These are phyloP conservation scores for Suhomyces bokatorum DNA, from an alignment of 1,139 yeast genomes.

Conservation along the genomic window DNA sequence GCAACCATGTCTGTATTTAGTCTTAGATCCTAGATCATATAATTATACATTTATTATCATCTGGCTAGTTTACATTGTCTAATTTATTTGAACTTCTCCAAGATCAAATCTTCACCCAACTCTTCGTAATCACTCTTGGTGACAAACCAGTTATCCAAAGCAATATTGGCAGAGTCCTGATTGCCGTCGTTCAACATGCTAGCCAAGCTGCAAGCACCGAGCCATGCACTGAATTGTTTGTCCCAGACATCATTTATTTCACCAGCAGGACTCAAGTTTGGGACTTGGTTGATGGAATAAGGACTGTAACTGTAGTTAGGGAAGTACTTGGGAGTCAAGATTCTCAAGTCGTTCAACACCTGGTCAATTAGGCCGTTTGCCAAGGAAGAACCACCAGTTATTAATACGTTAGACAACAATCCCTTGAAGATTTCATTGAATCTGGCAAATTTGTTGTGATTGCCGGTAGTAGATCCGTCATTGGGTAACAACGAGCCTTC, in stretches of 20 bases:
- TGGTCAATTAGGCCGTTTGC: constrained; percentile 63
- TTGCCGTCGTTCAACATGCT: constrained; percentile 48
- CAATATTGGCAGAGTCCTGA: constrained; percentile 41
- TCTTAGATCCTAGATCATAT: constrained; percentile 4
- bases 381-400: constrained; percentile 66
- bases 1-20: constrained; percentile 3
- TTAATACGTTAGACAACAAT: constrained; percentile 57
- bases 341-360: constrained; percentile 57
- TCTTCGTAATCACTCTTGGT: constrained; percentile 60
- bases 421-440: constrained; percentile 45
- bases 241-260: constrained; percentile 49
- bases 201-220: constrained; percentile 66
- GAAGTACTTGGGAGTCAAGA: constrained; percentile 44
- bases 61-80: constrained; percentile 8
- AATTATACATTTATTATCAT: constrained; percentile 11
- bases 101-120: constrained; percentile 56
- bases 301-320: constrained; percentile 50
- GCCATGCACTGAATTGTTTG: constrained; percentile 60
- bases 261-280: constrained; percentile 18
- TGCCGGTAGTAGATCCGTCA: constrained; percentile 24
- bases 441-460: constrained; percentile 31
- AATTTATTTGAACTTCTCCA: constrained; percentile 52
- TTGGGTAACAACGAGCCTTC: constrained; percentile 34
- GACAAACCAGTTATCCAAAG: constrained; percentile 55
- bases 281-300: constrained; percentile 29